A percentile compares a stretch with the other conserved stretches of the same genome.
These are phyloP conservation scores for Plasmodium blacklocki DNA, from an alignment of 169 alveolate genomes.

Conservation along the genomic window DNA sequence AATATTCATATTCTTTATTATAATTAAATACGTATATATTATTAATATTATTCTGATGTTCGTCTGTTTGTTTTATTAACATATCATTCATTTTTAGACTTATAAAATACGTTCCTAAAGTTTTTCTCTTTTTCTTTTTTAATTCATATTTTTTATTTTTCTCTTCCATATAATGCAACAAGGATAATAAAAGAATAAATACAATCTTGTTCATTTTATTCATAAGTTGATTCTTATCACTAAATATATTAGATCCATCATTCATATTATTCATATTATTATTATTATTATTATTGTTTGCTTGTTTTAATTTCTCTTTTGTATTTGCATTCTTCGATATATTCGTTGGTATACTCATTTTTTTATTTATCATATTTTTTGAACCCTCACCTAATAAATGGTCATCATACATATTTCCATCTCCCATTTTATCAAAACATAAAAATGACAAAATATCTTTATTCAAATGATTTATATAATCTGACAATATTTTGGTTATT, in stretches of 20 bases:
- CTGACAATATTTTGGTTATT: constrained; percentile 3
- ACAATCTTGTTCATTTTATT: constrained; percentile 31
- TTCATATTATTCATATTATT: background rate
- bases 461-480: constrained; percentile 23
- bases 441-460: constrained; percentile 17
- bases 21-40: background rate
- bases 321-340: background rate
- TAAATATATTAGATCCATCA: too few species aligned
- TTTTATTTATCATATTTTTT: constrained; percentile 6
- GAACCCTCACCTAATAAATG: background rate
- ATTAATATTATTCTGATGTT: too few species aligned
- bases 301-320: background rate
- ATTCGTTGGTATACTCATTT: background rate
- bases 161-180: constrained; percentile 38
- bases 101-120: constrained; percentile 7
- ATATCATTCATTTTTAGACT: constrained; percentile 46
- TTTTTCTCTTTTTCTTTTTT: constrained; percentile 23
- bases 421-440: constrained; percentile 35
- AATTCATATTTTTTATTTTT: constrained; percentile 30
- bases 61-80: constrained; percentile 4
- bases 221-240: too few species aligned
- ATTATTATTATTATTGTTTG: background rate
- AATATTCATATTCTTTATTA: constrained; percentile 48
- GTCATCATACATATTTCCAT: constrained; percentile 5
- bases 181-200: constrained; percentile 15